Evolutionary conservation across 2,329 filamentous ascomycete species (phyloP).

Genomic region (Cladophialophora exuberans): DNA sequence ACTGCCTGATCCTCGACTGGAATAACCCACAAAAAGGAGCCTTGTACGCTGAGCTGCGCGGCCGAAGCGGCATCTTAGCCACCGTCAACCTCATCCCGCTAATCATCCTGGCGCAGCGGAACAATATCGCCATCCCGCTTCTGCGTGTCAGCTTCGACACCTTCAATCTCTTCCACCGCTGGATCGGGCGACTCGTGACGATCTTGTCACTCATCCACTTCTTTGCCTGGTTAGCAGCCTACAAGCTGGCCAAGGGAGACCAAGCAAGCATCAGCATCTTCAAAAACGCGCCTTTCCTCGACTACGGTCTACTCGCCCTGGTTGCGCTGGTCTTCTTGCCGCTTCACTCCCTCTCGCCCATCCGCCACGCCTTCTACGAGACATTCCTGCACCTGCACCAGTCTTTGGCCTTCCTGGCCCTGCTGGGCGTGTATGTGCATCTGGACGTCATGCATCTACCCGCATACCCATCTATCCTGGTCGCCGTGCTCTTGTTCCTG

Average conservation of each 20-base stretch:
- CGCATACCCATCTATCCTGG: slow-evolving; percentile 44
- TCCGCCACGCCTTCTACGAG: slow-evolving; percentile 52
- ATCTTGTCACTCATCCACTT: slow-evolving; percentile 73
- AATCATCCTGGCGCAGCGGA: slow-evolving; percentile 84
- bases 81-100: slow-evolving; percentile 91
- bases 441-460: slow-evolving; percentile 46
- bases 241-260: slow-evolving; percentile 67
- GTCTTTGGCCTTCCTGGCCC: slow-evolving; percentile 45
- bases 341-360: slow-evolving; percentile 48
- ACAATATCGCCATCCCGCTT: slow-evolving; percentile 84
- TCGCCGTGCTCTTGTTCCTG: slow-evolving; percentile 44
- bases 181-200: slow-evolving; percentile 78
- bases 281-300: slow-evolving; percentile 45
- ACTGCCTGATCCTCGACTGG: slow-evolving; percentile 61
- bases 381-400: slow-evolving; percentile 54
- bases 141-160: slow-evolving; percentile 93
- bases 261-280: slow-evolving; percentile 41
- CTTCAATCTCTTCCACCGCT: slow-evolving; percentile 87
- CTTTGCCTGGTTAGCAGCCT: slow-evolving; percentile 76
- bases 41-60: slow-evolving; percentile 79
- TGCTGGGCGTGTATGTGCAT: slow-evolving; percentile 51
- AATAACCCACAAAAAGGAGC: slow-evolving; percentile 50
- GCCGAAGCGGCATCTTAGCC: slow-evolving; percentile 80
- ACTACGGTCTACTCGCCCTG: slow-evolving; percentile 50
- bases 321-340: slow-evolving; percentile 44